Conservation (phyloP, 2,329 filamentous ascomycete species). For the Xylaria arbuscula region DNA sequence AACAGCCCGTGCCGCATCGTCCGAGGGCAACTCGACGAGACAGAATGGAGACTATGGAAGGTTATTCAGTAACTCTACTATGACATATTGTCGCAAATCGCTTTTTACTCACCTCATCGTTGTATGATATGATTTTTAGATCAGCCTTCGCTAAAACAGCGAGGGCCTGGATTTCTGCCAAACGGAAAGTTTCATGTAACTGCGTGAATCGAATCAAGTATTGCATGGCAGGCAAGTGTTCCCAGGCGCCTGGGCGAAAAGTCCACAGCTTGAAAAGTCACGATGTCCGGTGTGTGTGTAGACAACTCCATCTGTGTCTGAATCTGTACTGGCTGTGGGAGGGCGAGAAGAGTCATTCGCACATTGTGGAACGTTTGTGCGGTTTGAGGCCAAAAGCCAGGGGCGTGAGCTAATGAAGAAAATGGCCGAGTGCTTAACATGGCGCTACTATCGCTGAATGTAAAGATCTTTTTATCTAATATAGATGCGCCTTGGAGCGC, state of each 20-base stretch:
- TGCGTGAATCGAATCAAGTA: constrained; percentile 93
- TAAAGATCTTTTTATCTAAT: constrained; percentile 28
- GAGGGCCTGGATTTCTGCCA: constrained; percentile 84
- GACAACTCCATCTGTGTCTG: constrained; percentile 40
- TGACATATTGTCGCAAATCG: constrained; percentile 1
- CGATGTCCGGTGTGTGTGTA: constrained; percentile 20
- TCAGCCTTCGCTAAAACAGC: constrained; percentile 74
- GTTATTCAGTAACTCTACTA: constrained; percentile 34
- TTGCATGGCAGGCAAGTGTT: constrained; percentile 62
- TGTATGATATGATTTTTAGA: constrained; percentile 80
- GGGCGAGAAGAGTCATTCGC: constrained; percentile 28
- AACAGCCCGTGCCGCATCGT: constrained; percentile 72
- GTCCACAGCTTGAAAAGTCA: constrained; percentile 18
- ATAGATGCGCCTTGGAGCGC: neutral
- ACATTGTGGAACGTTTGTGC: constrained; percentile 25
- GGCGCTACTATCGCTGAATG: constrained; percentile 26
- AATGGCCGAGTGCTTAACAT: constrained; percentile 39
- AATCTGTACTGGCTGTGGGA: constrained; percentile 8
- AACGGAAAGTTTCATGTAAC: constrained; percentile 88
- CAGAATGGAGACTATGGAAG: constrained; percentile 82
- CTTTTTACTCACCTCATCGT: constrained; percentile 70
- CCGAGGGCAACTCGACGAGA: constrained; percentile 75
- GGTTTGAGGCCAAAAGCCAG: constrained; percentile 23
- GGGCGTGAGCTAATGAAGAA: constrained; percentile 39
- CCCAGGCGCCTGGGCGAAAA: neutral